Evolutionary conservation across 2,329 filamentous ascomycete genomes (phyloP).

Genomic region (Exophiala sp.): DNA sequence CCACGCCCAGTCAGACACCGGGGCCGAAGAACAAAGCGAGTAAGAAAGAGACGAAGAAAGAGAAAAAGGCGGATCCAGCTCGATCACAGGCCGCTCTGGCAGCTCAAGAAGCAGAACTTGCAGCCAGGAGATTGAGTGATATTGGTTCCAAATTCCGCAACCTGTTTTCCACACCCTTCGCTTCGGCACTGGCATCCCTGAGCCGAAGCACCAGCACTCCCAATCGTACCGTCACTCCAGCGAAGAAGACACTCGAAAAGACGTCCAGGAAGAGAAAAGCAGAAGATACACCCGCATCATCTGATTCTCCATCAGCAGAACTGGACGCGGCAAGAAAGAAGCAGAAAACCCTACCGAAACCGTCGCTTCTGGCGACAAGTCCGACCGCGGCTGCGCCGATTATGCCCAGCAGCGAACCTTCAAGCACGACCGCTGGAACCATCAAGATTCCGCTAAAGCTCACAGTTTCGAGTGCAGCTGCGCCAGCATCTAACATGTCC

Average conservation of each 20-base stretch:
- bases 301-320: slow-evolving; percentile 27
- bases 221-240: slow-evolving; percentile 19
- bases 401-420: slow-evolving; percentile 30
- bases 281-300: slow-evolving; percentile 43
- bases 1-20: slow-evolving; percentile 10
- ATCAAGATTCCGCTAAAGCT: slow-evolving; percentile 29
- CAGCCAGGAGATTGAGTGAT: slow-evolving; percentile 37
- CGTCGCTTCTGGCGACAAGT: slow-evolving; percentile 31
- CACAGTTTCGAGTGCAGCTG: slow-evolving; percentile 18
- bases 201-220: slow-evolving; percentile 29
- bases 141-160: slow-evolving; percentile 38
- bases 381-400: slow-evolving; percentile 40
- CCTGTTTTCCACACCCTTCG: slow-evolving; percentile 32
- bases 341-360: slow-evolving; percentile 35
- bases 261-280: slow-evolving; percentile 53
- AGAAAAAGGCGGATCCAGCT: slow-evolving; percentile 42
- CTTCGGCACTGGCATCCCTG: slow-evolving; percentile 27
- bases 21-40: slow-evolving; percentile 36
- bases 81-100: slow-evolving; percentile 48
- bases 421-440: slow-evolving; percentile 20
- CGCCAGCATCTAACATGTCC: slow-evolving; percentile 16
- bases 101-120: slow-evolving; percentile 37
- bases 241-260: slow-evolving; percentile 30
- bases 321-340: slow-evolving; percentile 34
- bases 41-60: slow-evolving; percentile 59